These are phyloP conservation scores for Neonectria neomacrospora DNA, from an alignment of 2,329 filamentous ascomycete species.

Conservation along the genomic window DNA sequence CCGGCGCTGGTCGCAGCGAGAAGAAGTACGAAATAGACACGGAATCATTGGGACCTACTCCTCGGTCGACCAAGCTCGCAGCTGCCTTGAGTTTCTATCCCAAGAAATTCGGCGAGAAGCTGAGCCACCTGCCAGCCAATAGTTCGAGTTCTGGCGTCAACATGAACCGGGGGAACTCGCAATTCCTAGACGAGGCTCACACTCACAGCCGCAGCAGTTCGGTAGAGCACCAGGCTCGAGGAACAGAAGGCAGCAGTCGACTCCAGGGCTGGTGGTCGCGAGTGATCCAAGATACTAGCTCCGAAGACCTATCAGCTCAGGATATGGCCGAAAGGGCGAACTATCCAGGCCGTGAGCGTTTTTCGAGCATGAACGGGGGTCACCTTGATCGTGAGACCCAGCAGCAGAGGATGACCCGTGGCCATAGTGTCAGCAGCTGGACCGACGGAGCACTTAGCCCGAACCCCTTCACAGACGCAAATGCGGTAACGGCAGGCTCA, in stretches of 20 bases:
- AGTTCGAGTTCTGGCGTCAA: slow-evolving; percentile 57
- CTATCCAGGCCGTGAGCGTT: slow-evolving; percentile 10
- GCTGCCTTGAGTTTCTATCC: slow-evolving; percentile 47
- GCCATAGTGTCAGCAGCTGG: slow-evolving; percentile 21
- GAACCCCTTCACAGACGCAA: slow-evolving; percentile 54
- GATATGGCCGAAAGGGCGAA: slow-evolving; percentile 32
- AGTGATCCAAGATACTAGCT: slow-evolving; percentile 53
- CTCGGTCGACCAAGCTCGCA: slow-evolving; percentile 49
- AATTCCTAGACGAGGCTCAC: slow-evolving; percentile 54
- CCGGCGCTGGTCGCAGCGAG: slow-evolving; percentile 25
- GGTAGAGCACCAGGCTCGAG: slow-evolving; percentile 25
- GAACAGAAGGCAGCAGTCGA: slow-evolving; percentile 19
- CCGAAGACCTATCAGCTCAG: slow-evolving; percentile 51
- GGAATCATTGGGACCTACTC: slow-evolving; percentile 61
- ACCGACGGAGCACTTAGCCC: slow-evolving; percentile 16
- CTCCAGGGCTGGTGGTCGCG: slow-evolving; percentile 58
- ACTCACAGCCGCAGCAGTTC: slow-evolving; percentile 55
- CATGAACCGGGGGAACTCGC: slow-evolving; percentile 64
- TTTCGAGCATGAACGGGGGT: slow-evolving; percentile 21
- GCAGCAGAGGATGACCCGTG: slow-evolving; percentile 16
- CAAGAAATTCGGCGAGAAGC: slow-evolving; percentile 39
- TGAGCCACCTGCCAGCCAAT: slow-evolving; percentile 30
- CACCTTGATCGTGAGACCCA: slow-evolving; percentile 30
- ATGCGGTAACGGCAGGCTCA: slow-evolving; percentile 53
- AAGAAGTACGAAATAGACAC: slow-evolving; percentile 52